Evolutionary conservation across 176 grass and related monocot genomes (phyloP).

Genomic region (Aechmea fasciata): DNA sequence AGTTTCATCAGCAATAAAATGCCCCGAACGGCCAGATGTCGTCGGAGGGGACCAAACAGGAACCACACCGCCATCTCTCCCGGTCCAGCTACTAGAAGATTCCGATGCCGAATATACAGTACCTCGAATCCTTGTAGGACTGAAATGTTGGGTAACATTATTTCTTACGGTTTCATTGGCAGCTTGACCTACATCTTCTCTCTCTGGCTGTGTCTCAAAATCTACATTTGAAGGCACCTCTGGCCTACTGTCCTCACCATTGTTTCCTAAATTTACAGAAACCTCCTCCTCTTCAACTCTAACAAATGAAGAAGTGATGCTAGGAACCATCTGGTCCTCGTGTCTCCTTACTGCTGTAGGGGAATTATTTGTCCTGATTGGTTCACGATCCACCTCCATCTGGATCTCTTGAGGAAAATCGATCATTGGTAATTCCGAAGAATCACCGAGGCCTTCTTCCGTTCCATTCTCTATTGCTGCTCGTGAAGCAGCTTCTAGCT

Average conservation of each 20-base stretch:
- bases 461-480: slow-evolving; percentile 65
- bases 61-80: slow-evolving; percentile 71
- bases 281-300: slow-evolving; percentile 60
- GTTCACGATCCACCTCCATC: slow-evolving; percentile 61
- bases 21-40: slow-evolving; percentile 53
- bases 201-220: slow-evolving; percentile 19
- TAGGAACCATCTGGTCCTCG: slow-evolving; percentile 85
- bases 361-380: slow-evolving; percentile 27
- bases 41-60: slow-evolving; percentile 83
- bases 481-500: slow-evolving; percentile 71
- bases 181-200: slow-evolving; percentile 9
- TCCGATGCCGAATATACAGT: slow-evolving; percentile 29
- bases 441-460: slow-evolving; percentile 92
- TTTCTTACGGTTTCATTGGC: slow-evolving; percentile 12
- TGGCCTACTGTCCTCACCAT: slow-evolving; percentile 37
- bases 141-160: slow-evolving; percentile 34
- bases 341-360: slow-evolving; percentile 31
- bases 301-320: slow-evolving; percentile 63
- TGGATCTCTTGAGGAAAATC: slow-evolving; percentile 54
- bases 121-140: slow-evolving; percentile 14
- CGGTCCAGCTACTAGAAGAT: slow-evolving; percentile 67
- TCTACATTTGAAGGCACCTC: slow-evolving; percentile 45
- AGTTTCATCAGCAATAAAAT: slow-evolving; percentile 43
- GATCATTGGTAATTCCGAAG: slow-evolving; percentile 53
- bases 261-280: slow-evolving; percentile 35